Evolutionary conservation across 2,329 filamentous ascomycete genomes (phyloP).

Genomic region (Neonectria hederae): DNA sequence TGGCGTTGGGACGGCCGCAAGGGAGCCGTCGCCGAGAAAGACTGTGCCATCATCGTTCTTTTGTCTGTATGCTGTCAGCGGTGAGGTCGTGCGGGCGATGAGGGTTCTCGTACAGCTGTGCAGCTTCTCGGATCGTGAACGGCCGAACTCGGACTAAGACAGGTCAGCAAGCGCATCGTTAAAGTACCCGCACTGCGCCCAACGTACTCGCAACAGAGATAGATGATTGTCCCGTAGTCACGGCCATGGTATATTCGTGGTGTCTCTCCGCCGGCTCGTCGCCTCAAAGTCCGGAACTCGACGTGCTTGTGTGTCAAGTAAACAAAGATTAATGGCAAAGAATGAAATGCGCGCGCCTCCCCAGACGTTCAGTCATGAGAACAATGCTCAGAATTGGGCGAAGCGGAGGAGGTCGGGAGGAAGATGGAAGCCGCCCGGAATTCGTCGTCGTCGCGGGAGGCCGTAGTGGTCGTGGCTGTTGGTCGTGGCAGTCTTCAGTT

Average conservation of each 20-base stretch:
- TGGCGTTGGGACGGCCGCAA: slow-evolving; percentile 85
- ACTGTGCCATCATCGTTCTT: slow-evolving; percentile 84
- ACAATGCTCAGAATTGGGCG: slow-evolving; percentile 31
- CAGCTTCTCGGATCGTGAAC: slow-evolving; percentile 90
- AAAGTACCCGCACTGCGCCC: neutral
- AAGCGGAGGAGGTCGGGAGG: slow-evolving; percentile 1
- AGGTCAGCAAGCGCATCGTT: slow-evolving; percentile 40
- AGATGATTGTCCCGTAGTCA: slow-evolving; percentile 55
- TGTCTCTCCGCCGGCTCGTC: neutral
- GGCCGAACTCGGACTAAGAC: slow-evolving; percentile 72
- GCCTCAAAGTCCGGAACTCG: slow-evolving; percentile 6
- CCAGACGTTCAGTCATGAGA: slow-evolving; percentile 32
- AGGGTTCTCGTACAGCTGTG: slow-evolving; percentile 72
- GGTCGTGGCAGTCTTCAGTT: slow-evolving; percentile 19
- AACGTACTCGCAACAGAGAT: slow-evolving; percentile 66
- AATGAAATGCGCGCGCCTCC: slow-evolving; percentile 29
- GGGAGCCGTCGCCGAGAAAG: slow-evolving; percentile 95
- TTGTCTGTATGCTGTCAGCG: slow-evolving; percentile 53
- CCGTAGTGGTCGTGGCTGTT: slow-evolving; percentile 32
- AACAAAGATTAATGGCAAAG: slow-evolving; percentile 31
- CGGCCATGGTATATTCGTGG: slow-evolving; percentile 35
- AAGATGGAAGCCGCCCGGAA: slow-evolving; percentile 13
- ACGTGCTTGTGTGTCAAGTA: slow-evolving; percentile 26
- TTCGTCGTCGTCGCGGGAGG: slow-evolving; percentile 7
- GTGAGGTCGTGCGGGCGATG: neutral